Conservation (phyloP, 495 filamentous ascomycete genomes). For the Hypoxylon fuscum region DNA sequence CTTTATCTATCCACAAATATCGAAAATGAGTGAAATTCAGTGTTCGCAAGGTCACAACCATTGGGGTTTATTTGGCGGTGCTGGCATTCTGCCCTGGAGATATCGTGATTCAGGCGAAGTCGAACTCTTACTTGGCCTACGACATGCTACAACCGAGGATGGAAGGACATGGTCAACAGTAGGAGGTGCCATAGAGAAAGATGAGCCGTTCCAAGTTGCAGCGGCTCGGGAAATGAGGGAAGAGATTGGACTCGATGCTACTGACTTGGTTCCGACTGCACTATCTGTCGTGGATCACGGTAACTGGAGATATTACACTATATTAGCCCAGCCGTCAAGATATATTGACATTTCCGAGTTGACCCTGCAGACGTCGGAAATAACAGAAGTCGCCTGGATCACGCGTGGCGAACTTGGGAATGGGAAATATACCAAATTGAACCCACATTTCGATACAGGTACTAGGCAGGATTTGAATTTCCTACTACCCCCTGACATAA, state of each 20-base stretch:
- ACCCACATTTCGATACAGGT: no score
- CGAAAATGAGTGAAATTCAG: not conserved
- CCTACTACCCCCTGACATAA: not conserved
- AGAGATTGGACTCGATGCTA: constrained; percentile 5
- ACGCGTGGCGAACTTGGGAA: constrained; percentile 1
- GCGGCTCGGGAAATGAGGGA: constrained; percentile 2
- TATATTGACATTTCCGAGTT: not conserved
- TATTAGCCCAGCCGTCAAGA: not conserved
- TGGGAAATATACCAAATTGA: no score
- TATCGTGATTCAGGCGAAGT: constrained; percentile 8
- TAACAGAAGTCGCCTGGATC: constrained; percentile 1
- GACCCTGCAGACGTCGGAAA: not conserved
- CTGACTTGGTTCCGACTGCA: not conserved
- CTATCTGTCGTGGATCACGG: not conserved
- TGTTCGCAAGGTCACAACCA: constrained; percentile 6
- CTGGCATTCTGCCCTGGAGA: constrained; percentile 11
- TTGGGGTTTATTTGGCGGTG: constrained; percentile 2
- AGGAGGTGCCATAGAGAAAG: constrained; percentile 1
- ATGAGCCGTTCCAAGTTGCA: not conserved
- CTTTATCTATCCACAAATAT: no score
- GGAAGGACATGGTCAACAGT: not conserved
- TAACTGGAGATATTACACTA: constrained; percentile 15
- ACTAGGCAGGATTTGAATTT: not conserved
- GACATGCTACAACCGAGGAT: not conserved
- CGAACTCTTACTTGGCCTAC: constrained; percentile 11